Conservation (phyloP, 495 filamentous ascomycete genomes). For the Podospora australis region DNA sequence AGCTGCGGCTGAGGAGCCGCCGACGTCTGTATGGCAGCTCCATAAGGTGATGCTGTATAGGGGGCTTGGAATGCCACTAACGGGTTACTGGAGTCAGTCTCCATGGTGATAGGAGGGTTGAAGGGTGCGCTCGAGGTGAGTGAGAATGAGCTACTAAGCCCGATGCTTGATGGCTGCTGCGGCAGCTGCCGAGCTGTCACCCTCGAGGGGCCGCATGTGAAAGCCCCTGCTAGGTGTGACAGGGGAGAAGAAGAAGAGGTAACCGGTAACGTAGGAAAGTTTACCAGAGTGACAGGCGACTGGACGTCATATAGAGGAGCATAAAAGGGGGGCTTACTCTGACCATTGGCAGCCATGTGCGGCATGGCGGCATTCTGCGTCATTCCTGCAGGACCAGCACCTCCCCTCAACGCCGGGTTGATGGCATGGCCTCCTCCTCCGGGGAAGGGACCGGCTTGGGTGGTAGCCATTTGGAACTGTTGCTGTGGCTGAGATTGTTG, state of each 20-base stretch:
- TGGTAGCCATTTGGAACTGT: constrained; percentile 34
- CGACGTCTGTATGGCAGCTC: constrained; percentile 35
- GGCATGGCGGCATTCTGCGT: constrained; percentile 48
- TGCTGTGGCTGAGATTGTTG: background rate
- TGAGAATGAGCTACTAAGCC: background rate
- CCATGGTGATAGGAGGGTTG: constrained; percentile 4
- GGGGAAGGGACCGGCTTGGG: constrained; percentile 36
- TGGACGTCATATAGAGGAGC: constrained; percentile 8
- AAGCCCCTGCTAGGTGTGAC: constrained; percentile 5
- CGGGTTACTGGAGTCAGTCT: constrained; percentile 13
- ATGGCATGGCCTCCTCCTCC: constrained; percentile 28
- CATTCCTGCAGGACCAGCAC: constrained; percentile 44
- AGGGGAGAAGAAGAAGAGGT: constrained; percentile 10
- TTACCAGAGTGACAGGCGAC: background rate
- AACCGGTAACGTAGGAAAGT: constrained; percentile 2
- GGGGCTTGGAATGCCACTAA: constrained; percentile 49
- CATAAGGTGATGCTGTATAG: constrained; percentile 47
- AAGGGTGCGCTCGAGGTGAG: background rate
- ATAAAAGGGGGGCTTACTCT: constrained; percentile 36
- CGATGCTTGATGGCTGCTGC: background rate
- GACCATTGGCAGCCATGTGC: constrained; percentile 46
- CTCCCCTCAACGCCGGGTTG: constrained; percentile 43
- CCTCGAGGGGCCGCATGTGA: background rate
- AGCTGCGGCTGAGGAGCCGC: constrained; percentile 39
- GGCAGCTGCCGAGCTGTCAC: constrained; percentile 4